These are phyloP conservation scores for Rhizomucor pusillus DNA, from an alignment of 371 early-diverging fungal genomes.

Conservation along the genomic window DNA sequence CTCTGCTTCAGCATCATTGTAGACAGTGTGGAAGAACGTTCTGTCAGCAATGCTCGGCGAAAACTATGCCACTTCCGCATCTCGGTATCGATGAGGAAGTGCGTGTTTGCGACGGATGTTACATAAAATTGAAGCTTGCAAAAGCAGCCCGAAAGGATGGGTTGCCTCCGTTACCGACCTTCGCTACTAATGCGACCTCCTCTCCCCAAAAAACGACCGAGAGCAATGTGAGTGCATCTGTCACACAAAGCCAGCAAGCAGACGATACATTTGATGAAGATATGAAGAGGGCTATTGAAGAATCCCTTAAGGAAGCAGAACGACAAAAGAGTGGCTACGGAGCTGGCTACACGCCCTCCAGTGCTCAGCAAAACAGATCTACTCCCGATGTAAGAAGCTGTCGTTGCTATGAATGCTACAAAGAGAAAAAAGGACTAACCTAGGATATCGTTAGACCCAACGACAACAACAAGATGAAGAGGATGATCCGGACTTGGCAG, in stretches of 20 bases:
- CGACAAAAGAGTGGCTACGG: slow-evolving; percentile 34
- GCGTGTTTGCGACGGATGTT: slow-evolving; percentile 94
- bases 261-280: slow-evolving; percentile 79
- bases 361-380: slow-evolving; percentile 1
- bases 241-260: neutral
- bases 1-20: slow-evolving; percentile 79
- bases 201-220: neutral
- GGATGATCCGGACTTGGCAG: slow-evolving; percentile 82
- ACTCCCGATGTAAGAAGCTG: too few species aligned
- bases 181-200: neutral
- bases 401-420: neutral
- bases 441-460: neutral
- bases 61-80: slow-evolving; percentile 79
- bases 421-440: neutral
- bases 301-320: slow-evolving; percentile 82
- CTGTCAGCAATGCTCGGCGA: slow-evolving; percentile 90
- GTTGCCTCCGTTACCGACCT: slow-evolving; percentile 12
- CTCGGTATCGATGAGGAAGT: slow-evolving; percentile 88
- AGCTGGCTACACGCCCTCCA: slow-evolving; percentile 28
- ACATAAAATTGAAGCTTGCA: slow-evolving; percentile 61
- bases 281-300: slow-evolving; percentile 84
- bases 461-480: slow-evolving; percentile 22
- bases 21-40: slow-evolving; percentile 94
- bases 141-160: slow-evolving; percentile 24
- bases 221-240: neutral